These are phyloP conservation scores for Bacidia gigantensis DNA, from an alignment of 495 filamentous ascomycete genomes.

Conservation along the genomic window DNA sequence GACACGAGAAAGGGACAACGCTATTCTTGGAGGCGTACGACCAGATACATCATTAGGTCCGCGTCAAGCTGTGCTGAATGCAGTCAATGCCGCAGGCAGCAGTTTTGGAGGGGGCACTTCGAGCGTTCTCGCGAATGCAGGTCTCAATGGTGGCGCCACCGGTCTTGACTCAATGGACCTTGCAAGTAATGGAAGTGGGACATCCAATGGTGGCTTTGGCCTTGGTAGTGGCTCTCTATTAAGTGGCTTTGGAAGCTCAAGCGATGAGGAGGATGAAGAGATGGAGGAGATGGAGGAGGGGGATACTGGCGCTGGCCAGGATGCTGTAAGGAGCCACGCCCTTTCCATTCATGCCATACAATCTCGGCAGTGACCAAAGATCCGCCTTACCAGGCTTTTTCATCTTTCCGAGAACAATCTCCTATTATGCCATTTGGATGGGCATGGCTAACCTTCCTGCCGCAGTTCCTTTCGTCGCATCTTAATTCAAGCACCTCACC, in stretches of 20 bases:
- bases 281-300: conserved; percentile 77
- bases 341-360: neutral
- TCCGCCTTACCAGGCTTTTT: too few relatives aligned
- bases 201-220: conserved; percentile 51
- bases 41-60: conserved; percentile 68
- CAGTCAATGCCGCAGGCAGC: conserved; percentile 39
- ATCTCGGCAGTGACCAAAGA: neutral
- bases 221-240: conserved; percentile 53
- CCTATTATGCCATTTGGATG: neutral
- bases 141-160: conserved; percentile 44
- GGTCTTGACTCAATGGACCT: conserved; percentile 68
- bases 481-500: conserved; percentile 18
- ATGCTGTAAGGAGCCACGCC: conserved; percentile 42
- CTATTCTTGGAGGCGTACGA: conserved; percentile 90
- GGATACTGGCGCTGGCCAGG: conserved; percentile 31
- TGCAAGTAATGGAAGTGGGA: conserved; percentile 48
- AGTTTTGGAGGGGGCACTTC: conserved; percentile 45
- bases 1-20: conserved; percentile 92
- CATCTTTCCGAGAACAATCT: too few relatives aligned
- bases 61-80: conserved; percentile 51
- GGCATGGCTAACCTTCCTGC: conserved; percentile 4
- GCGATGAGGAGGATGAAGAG: conserved; percentile 94
- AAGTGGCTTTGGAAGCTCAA: conserved; percentile 90
- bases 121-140: conserved; percentile 63
- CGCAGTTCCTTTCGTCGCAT: conserved; percentile 3